These are phyloP conservation scores for Penicillium janthinellum DNA, from an alignment of 2,329 filamentous ascomycete species.

Conservation along the genomic window DNA sequence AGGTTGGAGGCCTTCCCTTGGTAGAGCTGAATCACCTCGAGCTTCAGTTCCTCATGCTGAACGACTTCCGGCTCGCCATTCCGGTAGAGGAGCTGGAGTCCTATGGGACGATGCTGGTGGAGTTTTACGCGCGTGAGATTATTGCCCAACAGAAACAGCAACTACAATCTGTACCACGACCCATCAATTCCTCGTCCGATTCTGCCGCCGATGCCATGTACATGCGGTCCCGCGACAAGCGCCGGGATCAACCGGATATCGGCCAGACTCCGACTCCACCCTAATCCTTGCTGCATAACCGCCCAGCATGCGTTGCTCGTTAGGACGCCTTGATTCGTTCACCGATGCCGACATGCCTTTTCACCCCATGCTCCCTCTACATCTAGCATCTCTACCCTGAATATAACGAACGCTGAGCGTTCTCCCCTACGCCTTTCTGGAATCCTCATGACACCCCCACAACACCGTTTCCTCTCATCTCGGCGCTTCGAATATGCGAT, in stretches of 20 bases:
- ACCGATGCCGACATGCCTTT: background rate
- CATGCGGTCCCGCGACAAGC: constrained; percentile 35
- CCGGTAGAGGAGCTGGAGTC: constrained; percentile 94
- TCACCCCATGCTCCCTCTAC: background rate
- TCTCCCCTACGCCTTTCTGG: background rate
- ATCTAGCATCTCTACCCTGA: background rate
- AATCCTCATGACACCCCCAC: background rate
- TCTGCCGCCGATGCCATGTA: constrained; percentile 36
- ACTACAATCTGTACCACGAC: constrained; percentile 25
- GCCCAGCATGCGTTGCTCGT: background rate
- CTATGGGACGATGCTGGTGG: constrained; percentile 97
- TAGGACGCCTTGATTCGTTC: background rate
- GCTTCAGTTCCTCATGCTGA: constrained; percentile 90
- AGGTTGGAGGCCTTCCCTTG: constrained; percentile 93
- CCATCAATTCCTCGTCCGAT: constrained; percentile 19
- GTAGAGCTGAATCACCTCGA: constrained; percentile 94
- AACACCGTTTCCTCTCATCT: constrained; percentile 4
- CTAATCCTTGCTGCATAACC: constrained; percentile 1
- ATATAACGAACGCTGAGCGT: constrained; percentile 18
- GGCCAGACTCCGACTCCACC: constrained; percentile 41
- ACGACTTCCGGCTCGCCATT: constrained; percentile 92
- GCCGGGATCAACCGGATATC: constrained; percentile 25
- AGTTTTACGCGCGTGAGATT: constrained; percentile 94
- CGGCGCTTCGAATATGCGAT: constrained; percentile 10
- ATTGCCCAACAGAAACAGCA: constrained; percentile 61